Base-by-base conservation (phyloP, 176 grass and related monocot genomes). In the Musa itinerans region DNA sequence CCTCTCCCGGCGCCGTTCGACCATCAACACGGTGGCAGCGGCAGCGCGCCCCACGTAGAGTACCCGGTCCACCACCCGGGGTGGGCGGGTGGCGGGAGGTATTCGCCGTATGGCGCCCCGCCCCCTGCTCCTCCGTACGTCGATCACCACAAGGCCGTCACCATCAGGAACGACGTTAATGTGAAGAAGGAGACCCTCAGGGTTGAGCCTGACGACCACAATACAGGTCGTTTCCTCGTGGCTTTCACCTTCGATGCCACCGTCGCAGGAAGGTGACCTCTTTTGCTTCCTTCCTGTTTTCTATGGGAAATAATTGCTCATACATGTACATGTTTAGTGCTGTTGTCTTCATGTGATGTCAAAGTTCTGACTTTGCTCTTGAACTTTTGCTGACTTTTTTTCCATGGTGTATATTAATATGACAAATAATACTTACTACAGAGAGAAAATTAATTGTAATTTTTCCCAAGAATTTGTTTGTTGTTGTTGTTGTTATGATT, bases 1-100 rank as follows among this genome's bases (percentile, higher is more conserved):
- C 82, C 87, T 25, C 89, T 92, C 70, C 92, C 89, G 2, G 89
- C 85, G 50, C 89, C 92, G 43, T 96, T 92, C 71, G 92, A 96
- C 78, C 87, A 89, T 78, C 89, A 87, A 79, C 89, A 89, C 58
- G 77, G 83, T 20, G 72, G 72, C 76, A 52, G 78, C 50, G 79
- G 49, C 13, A 62, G 9, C 3, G 63, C 61, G 24, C 81, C 79
- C 15, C 57, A 4, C 15, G 57, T 22, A 22, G 65, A 68, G 23
- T 86, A 88, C 65, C 53, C 65, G 65, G 71, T 66, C 78, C 80
- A 84, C 78, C 73, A 81, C 67, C 68, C 74, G 2, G 21, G 27
- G 1, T 68, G 74, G 63, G 53, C 53, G 19, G 81, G 67, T 5
- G 21, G 56, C 8, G 68, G 57, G 13, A 62, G 17, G 15, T 62